Base-by-base conservation (phyloP, 2,329 filamentous ascomycete species). In the Stachybotrys elegans region DNA sequence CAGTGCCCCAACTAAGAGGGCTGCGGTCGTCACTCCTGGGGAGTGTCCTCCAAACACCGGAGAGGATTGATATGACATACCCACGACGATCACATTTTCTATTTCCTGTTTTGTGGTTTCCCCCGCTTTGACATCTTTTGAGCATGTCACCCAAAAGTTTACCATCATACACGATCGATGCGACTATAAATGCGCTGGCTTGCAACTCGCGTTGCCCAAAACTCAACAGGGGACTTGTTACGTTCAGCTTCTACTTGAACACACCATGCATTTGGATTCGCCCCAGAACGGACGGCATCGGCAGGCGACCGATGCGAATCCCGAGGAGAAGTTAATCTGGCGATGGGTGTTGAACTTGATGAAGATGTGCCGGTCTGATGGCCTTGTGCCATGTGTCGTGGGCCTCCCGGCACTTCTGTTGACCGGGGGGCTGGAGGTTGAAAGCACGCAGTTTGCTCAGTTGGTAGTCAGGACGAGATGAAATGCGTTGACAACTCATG, bases 1-100 rank as follows among this genome's bases (percentile, higher is more conserved):
- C 82, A 87, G 61, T 98, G 93, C 84, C 88, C 92, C 62, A 90
- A 86, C 67, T 76, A 75, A 70, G 57, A 49, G 52, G 52, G 52
- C 51, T 16, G 8, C n/a, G 19, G 19, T 7, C 9, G 9, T 2
- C 14, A 13, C 31, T 34, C 31, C 31, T 16, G 51, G 51, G 44
- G 46, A 46, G 44, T 46, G 50, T 53, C 49, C 55, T 57, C 54
- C 52, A 49, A 37, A 48, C 40, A 49, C 41, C 46, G 50, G 47
- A 52, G 58, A 51, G 51, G 49, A 57, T 62, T 64, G 63, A 59
- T 62, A 65, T 67, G 65, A 63, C 54, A 68, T 68, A 68, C 63
- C 65, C 65, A 68, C 66, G 63, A 64, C 55, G 56, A 51, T 56
- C 55, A 48, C 51, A 52, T 52, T 57, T 52, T 50, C 45, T 50